phyloP scores from a whole-genome alignment of 768 basidiomycete genomes.

The Wakefieldia striispora region DNA sequence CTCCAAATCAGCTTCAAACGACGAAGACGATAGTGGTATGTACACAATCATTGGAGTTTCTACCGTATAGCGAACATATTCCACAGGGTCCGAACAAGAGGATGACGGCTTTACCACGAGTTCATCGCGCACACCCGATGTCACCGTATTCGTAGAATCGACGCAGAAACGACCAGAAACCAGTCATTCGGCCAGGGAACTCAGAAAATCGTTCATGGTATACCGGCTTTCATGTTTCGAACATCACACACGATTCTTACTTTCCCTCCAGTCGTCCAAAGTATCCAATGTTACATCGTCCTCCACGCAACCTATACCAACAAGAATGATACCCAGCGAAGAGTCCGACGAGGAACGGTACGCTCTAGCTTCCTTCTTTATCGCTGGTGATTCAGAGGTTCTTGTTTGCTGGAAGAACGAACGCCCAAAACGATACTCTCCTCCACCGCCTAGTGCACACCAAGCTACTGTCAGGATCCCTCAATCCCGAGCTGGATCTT shows the following conservation, averaged over 20 bases:
- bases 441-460: conserved; percentile 82
- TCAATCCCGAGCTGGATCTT: conserved; percentile 58
- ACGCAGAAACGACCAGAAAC: conserved; percentile 21
- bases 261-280: conserved; percentile 65
- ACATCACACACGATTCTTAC: not conserved
- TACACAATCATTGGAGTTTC: not conserved
- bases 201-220: conserved; percentile 78
- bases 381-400: not conserved
- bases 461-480: conserved; percentile 70
- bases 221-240: not conserved
- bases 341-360: conserved; percentile 61
- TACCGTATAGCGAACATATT: not conserved
- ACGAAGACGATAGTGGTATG: conserved; percentile 20
- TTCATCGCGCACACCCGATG: conserved; percentile 37
- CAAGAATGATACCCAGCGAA: conserved; percentile 23
- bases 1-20: conserved; percentile 12
- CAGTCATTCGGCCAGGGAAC: conserved; percentile 34
- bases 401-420: conserved; percentile 47
- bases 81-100: conserved; percentile 40
- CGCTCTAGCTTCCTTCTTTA: conserved; percentile 1
- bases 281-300: conserved; percentile 51
- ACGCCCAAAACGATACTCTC: conserved; percentile 72
- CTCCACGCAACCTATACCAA: conserved; percentile 20
- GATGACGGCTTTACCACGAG: conserved; percentile 45
- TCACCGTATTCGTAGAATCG: conserved; percentile 57